These are phyloP conservation scores for Lasiodiplodia citricola DNA, from an alignment of 2,329 filamentous ascomycete genomes.

Conservation along the genomic window DNA sequence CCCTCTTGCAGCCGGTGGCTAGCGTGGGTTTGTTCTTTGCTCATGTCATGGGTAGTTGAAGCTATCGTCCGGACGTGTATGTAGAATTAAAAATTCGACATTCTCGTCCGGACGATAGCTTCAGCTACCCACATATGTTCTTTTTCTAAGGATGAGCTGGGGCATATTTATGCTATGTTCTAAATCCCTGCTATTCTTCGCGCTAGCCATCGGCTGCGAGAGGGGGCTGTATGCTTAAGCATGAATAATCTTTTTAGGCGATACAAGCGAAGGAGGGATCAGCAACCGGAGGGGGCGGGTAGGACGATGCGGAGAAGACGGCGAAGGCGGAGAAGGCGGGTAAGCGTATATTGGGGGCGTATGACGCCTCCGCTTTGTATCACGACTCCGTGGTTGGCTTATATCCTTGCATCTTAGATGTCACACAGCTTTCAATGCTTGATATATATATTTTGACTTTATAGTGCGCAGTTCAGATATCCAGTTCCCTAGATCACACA, in stretches of 20 bases:
- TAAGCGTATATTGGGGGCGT: no score
- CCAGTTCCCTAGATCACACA: background rate
- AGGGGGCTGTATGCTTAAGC: background rate
- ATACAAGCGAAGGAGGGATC: background rate
- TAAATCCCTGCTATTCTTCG: no score
- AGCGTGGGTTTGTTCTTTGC: no score
- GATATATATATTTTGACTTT: background rate
- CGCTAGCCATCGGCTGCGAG: no score
- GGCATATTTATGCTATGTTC: no score
- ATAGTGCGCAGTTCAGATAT: background rate
- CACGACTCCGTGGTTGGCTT: background rate
- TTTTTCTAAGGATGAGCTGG: no score
- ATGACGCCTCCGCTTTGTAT: background rate
- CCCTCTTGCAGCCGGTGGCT: no score
- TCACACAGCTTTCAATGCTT: background rate
- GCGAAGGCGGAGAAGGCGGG: background rate
- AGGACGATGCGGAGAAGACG: background rate
- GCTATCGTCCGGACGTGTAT: no score
- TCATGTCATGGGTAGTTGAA: no score
- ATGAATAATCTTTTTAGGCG: background rate
- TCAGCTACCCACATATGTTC: no score
- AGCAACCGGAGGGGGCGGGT: background rate
- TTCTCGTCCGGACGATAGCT: no score
- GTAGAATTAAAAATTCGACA: no score
- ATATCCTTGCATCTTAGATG: background rate